These are phyloP conservation scores for Cytospora chrysosperma DNA, from an alignment of 2,329 filamentous ascomycete genomes.

Conservation along the genomic window DNA sequence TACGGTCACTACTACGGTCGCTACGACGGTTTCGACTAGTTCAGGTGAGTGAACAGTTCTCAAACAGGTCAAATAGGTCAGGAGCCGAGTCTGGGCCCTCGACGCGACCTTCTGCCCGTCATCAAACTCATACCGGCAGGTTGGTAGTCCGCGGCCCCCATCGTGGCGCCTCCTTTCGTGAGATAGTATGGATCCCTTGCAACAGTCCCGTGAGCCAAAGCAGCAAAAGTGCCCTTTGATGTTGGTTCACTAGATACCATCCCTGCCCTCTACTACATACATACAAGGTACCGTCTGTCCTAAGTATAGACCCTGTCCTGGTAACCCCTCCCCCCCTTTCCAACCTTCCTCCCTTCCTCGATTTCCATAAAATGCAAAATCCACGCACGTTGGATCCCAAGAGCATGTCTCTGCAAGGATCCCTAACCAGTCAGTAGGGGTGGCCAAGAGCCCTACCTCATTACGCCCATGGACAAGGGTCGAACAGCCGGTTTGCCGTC, in stretches of 20 bases:
- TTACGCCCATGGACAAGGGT: slow-evolving; percentile 1
- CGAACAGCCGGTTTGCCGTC: slow-evolving; percentile 1
- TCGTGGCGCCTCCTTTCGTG: slow-evolving; percentile 8
- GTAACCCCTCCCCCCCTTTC: slow-evolving; percentile 8
- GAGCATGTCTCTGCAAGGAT: slow-evolving; percentile 12
- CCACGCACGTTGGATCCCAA: slow-evolving; percentile 12
- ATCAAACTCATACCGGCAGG: not conserved
- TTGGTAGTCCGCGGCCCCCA: slow-evolving; percentile 13
- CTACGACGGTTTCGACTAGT: no score
- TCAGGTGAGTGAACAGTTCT: no score
- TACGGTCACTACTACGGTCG: not conserved
- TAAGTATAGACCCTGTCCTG: slow-evolving; percentile 11
- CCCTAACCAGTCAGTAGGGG: not conserved
- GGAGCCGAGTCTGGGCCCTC: slow-evolving; percentile 15
- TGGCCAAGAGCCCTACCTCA: slow-evolving; percentile 4
- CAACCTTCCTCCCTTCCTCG: slow-evolving; percentile 1
- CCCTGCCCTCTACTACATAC: slow-evolving; percentile 9
- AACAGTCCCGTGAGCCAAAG: not conserved
- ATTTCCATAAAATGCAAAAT: not conserved
- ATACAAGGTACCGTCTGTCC: not conserved
- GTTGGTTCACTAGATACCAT: not conserved
- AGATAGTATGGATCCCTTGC: not conserved
- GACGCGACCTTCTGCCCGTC: slow-evolving; percentile 1
- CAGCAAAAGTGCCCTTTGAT: slow-evolving; percentile 9
- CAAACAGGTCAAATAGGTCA: no score